Base-by-base conservation (phyloP, 768 basidiomycete genomes). In the Chalciporus pseudorubinellus region DNA sequence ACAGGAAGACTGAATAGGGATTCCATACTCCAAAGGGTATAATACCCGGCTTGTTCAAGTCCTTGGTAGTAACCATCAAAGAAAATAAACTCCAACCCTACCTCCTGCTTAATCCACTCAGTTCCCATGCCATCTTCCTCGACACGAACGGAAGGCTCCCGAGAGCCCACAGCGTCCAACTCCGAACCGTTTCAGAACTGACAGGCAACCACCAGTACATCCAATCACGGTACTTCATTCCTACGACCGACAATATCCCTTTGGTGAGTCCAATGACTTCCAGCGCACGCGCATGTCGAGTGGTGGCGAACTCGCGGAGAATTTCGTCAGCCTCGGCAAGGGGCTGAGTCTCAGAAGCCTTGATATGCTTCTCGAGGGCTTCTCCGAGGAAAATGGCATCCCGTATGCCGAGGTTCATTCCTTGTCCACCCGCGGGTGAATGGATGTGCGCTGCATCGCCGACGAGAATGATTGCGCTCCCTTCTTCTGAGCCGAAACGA, bases 361-460 rank as follows among this genome's bases (percentile, higher is more conserved):
- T 55, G 1, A 73, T 51, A 59, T 76, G 75, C n/a, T 68, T 62
- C 16, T 64, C 60, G 36, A 82, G 61, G 7, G 59, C 71, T n/a
- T 73, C 69, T 6, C 74, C 79, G 4, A 81, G 70, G 43, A 69
- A 66, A 19, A 80, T 61, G 7, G 75, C 79, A 52, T 82, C 81
- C 14, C 79, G 72, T n/a, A 82, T 64, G 6, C 80, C 78, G n/a
- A 82, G 72, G 53, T 81, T 80, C 79, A 82, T 78, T 11, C 80
- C 81, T 48, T 80, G 79, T 1, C 81, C 81, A 1, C 80, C 81
- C 6, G 73, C 69, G 20, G 80, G 81, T 0, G 80, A 76, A 50
- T 80, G 81, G 41, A 81, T 74, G n/a, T 77, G 71, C 28, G 80
- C 80, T 4, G 80, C 78, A 55, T 79, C 76, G 5, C 77, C 77